phyloP scores from a whole-genome alignment of 768 basidiomycete species.

The Multifurca ochricompacta region DNA sequence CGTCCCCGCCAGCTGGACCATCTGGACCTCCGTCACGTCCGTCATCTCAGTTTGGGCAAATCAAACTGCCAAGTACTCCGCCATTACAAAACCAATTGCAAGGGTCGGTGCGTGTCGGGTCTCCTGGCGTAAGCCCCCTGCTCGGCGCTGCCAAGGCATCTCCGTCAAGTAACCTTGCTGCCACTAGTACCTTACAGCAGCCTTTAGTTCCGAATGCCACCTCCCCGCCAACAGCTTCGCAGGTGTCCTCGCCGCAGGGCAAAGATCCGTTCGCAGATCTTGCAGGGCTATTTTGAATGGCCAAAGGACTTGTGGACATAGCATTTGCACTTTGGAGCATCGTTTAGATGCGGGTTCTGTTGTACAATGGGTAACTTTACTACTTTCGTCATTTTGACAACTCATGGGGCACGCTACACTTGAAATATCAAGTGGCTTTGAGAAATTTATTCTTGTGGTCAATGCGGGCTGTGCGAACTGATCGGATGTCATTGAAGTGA shows the following conservation, averaged over 20 bases:
- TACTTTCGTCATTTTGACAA: conserved; percentile 1
- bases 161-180: background rate
- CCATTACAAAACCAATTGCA: conserved; percentile 13
- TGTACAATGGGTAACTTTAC: background rate
- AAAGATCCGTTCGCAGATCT: conserved; percentile 87
- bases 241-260: conserved; percentile 31
- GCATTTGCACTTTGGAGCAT: background rate
- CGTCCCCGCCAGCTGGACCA: conserved; percentile 4
- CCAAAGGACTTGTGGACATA: background rate
- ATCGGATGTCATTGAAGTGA: background rate
- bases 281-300: conserved; percentile 56
- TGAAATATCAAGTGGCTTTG: conserved; percentile 7
- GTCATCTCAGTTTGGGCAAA: conserved; percentile 15
- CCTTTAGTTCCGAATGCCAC: conserved; percentile 7
- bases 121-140: background rate
- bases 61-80: conserved; percentile 20
- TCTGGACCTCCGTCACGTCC: background rate
- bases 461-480: background rate
- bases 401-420: background rate
- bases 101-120: conserved; percentile 7
- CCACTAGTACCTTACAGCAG: conserved; percentile 10
- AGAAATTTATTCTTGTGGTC: background rate
- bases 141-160: background rate
- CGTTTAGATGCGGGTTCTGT: background rate
- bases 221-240: conserved; percentile 16